A percentile compares a stretch with the other conserved stretches of the same genome.
These are phyloP conservation scores for Thelephora aurantiotincta DNA, from an alignment of 768 basidiomycete species.

Conservation along the genomic window DNA sequence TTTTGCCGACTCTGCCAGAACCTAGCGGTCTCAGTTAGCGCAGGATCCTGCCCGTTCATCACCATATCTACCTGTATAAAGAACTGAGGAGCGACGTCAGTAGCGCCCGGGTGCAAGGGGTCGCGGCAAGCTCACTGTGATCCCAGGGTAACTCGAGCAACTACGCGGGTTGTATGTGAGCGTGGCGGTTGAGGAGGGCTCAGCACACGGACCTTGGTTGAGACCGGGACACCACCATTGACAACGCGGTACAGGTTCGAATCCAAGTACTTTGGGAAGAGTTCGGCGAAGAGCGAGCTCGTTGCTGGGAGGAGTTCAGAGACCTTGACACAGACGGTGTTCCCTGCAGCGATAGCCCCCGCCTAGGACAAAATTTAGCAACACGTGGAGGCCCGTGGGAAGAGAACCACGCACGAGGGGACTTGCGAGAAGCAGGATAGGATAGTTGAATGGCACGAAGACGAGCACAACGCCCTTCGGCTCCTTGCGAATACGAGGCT, in stretches of 20 bases:
- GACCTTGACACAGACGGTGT: conserved; percentile 58
- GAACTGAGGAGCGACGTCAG: conserved; percentile 20
- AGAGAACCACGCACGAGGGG: conserved; percentile 33
- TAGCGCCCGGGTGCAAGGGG: too few species aligned
- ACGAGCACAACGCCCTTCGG: conserved; percentile 64
- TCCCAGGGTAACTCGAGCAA: conserved; percentile 60
- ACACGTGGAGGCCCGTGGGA: neutral
- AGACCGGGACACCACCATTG: conserved; percentile 53
- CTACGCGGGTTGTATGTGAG: conserved; percentile 10
- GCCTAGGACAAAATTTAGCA: conserved; percentile 5
- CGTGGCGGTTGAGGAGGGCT: too few species aligned
- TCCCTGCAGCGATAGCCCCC: conserved; percentile 72
- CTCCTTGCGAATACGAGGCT: conserved; percentile 55
- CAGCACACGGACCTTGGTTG: conserved; percentile 23
- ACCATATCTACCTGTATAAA: conserved; percentile 34
- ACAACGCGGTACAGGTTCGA: conserved; percentile 45
- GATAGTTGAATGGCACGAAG: conserved; percentile 68
- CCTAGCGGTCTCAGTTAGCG: too few species aligned
- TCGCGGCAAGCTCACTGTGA: conserved; percentile 27
- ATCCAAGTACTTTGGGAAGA: conserved; percentile 69
- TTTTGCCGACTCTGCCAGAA: conserved; percentile 38
- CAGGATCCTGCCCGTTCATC: too few species aligned
- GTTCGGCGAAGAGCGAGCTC: conserved; percentile 45
- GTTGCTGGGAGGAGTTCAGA: conserved; percentile 52
- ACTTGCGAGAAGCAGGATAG: conserved; percentile 39